Conservation (phyloP, 768 basidiomycete species). For the Leccinum barrowsii region DNA sequence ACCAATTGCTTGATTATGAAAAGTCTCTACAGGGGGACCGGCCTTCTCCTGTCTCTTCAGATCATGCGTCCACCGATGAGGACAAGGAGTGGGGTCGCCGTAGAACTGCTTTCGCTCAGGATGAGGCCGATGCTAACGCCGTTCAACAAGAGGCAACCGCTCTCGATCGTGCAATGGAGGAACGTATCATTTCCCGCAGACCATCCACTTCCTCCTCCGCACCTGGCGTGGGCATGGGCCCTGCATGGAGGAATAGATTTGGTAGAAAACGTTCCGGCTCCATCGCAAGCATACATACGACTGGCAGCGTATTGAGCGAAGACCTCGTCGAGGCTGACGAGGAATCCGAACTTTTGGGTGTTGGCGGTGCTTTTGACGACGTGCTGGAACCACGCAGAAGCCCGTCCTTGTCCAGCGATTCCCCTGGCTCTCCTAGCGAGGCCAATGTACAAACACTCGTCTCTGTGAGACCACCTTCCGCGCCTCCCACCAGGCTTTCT, state of each 20-base stretch:
- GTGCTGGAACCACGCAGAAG: constrained; percentile 33
- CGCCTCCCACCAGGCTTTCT: constrained; percentile 55
- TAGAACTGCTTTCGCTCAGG: constrained; percentile 48
- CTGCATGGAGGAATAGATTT: constrained; percentile 63
- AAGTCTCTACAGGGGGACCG: constrained; percentile 57
- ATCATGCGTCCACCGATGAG: constrained; percentile 55
- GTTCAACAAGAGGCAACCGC: constrained; percentile 77
- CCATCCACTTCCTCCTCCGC: constrained; percentile 61
- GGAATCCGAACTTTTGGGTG: constrained; percentile 65
- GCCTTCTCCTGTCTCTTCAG: constrained; percentile 50
- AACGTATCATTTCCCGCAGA: constrained; percentile 73
- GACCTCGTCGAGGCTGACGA: constrained; percentile 82
- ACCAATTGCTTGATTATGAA: constrained; percentile 91
- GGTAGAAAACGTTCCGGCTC: constrained; percentile 73
- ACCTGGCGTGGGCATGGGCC: constrained; percentile 65
- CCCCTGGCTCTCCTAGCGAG: constrained; percentile 34
- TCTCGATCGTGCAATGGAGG: constrained; percentile 86
- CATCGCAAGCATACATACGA: constrained; percentile 66
- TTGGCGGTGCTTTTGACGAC: constrained; percentile 61
- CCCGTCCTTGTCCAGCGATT: constrained; percentile 33
- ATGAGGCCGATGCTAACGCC: constrained; percentile 47
- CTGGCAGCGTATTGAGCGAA: constrained; percentile 70
- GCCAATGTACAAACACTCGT: constrained; percentile 20
- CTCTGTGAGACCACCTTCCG: constrained; percentile 45
- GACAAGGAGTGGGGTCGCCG: constrained; percentile 81